phyloP scores from a whole-genome alignment of 495 filamentous ascomycete genomes.

The Penicillium robsamsonii region DNA sequence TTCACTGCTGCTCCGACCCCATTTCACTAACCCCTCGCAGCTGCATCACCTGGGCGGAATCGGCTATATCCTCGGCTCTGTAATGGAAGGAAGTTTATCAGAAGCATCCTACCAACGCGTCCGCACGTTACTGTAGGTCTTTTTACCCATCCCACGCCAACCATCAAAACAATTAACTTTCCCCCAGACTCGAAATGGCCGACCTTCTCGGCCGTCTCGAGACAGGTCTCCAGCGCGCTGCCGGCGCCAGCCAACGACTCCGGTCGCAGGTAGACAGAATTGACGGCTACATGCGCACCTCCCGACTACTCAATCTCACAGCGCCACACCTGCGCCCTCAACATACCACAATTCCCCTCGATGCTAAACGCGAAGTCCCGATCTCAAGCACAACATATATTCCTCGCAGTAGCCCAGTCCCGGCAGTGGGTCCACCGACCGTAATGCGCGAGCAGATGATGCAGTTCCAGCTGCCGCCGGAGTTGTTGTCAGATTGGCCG shows the following conservation, averaged over 20 bases:
- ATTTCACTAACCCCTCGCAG: slow-evolving; percentile 7
- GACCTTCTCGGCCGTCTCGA: slow-evolving; percentile 48
- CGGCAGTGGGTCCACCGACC: slow-evolving; percentile 10
- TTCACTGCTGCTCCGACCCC: background rate
- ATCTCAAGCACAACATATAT: slow-evolving; percentile 13
- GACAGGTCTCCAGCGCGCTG: slow-evolving; percentile 36
- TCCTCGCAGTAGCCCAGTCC: slow-evolving; percentile 1
- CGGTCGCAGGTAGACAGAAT: slow-evolving; percentile 45
- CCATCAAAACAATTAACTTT: background rate
- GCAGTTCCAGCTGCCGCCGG: slow-evolving; percentile 40
- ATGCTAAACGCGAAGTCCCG: slow-evolving; percentile 16
- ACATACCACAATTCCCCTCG: slow-evolving; percentile 4
- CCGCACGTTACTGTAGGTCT: slow-evolving; percentile 39
- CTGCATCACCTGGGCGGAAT: slow-evolving; percentile 51
- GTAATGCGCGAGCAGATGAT: slow-evolving; percentile 27
- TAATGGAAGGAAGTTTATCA: slow-evolving; percentile 48
- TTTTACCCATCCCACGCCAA: background rate
- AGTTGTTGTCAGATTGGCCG: slow-evolving; percentile 39
- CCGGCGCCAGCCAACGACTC: slow-evolving; percentile 41
- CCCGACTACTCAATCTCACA: slow-evolving; percentile 22
- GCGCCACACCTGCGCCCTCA: slow-evolving; percentile 13
- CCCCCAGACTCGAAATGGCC: slow-evolving; percentile 41
- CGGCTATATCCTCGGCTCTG: slow-evolving; percentile 48
- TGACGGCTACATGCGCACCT: slow-evolving; percentile 48
- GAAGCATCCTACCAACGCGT: slow-evolving; percentile 46